Percentiles rank a stretch among this genome's conserved stretches.
These are phyloP conservation scores for Lecanoromycetidae sp. DNA, from an alignment of 2,329 filamentous ascomycete species.

Conservation along the genomic window DNA sequence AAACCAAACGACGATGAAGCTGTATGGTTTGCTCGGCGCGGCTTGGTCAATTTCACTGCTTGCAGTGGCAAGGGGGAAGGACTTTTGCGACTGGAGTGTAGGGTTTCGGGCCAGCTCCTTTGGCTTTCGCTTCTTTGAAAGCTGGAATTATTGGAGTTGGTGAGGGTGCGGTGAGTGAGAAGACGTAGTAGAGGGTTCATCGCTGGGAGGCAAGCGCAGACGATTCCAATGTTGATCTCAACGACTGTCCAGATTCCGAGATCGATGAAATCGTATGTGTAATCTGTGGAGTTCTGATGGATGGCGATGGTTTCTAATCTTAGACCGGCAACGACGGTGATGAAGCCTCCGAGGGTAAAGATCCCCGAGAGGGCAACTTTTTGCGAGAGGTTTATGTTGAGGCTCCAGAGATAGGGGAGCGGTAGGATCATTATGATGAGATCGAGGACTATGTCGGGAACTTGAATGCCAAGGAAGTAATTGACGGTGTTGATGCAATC, in stretches of 20 bases:
- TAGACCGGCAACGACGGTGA: background rate
- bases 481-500: background rate
- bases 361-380: background rate
- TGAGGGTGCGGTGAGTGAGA: background rate
- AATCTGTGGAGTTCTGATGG: background rate
- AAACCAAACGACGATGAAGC: background rate
- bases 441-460: constrained; percentile 4
- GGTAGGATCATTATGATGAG: constrained; percentile 1
- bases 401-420: background rate
- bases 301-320: background rate
- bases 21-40: background rate
- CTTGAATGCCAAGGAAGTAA: constrained; percentile 7
- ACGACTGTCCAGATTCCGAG: constrained; percentile 5
- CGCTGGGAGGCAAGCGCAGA: constrained; percentile 4
- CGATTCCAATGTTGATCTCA: constrained; percentile 2
- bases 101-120: background rate
- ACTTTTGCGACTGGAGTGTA: too few species aligned
- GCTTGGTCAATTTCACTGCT: background rate
- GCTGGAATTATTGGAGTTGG: too few species aligned
- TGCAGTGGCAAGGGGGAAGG: too few species aligned
- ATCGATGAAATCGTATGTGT: constrained; percentile 6
- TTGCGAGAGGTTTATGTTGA: background rate
- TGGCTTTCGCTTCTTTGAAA: background rate
- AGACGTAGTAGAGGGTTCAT: background rate
- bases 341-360: background rate